A percentile compares a stretch with the other conserved stretches of the same genome.
Conservation (phyloP, 73 alveolate genomes). For the Halteria grandinella region DNA sequence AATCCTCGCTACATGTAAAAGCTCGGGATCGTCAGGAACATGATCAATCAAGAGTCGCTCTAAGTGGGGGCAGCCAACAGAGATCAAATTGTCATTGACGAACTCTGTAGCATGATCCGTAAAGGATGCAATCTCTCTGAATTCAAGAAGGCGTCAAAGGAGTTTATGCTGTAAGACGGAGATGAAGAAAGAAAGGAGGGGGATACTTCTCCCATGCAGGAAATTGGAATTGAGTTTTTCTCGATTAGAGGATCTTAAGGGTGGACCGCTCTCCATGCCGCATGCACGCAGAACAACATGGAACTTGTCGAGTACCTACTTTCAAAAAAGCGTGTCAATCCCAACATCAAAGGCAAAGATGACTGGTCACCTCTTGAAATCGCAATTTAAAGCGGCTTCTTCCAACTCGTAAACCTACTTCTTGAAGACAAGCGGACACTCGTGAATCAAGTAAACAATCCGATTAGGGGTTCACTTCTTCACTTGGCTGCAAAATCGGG, state of each 20-base stretch:
- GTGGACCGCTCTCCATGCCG: slow-evolving; percentile 41
- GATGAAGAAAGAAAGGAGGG: slow-evolving; percentile 20
- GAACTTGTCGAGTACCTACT: slow-evolving; percentile 58
- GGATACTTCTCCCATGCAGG: background rate
- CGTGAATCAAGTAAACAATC: background rate
- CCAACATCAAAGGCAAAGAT: slow-evolving; percentile 25
- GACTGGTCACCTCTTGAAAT: slow-evolving; percentile 53
- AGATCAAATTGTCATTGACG: slow-evolving; percentile 44
- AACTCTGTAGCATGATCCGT: slow-evolving; percentile 20
- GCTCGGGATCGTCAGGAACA: slow-evolving; percentile 34
- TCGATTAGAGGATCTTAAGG: slow-evolving; percentile 44
- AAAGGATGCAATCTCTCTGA: slow-evolving; percentile 38
- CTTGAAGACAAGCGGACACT: slow-evolving; percentile 50
- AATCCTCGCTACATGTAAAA: slow-evolving; percentile 27
- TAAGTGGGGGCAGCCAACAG: background rate
- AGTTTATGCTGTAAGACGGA: too few species aligned
- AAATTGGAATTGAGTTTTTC: slow-evolving; percentile 24
- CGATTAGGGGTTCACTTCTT: slow-evolving; percentile 39
- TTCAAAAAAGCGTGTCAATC: slow-evolving; percentile 34
- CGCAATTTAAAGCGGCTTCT: slow-evolving; percentile 51
- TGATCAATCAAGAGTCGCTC: background rate
- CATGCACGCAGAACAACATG: slow-evolving; percentile 33
- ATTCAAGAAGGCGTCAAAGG: slow-evolving; percentile 13
- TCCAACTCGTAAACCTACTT: slow-evolving; percentile 40
- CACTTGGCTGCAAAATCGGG: slow-evolving; percentile 48